A percentile compares a stretch with the other conserved stretches of the same genome.
phyloP scores from a whole-genome alignment of 768 basidiomycete species.

The Scleroderma bovista region DNA sequence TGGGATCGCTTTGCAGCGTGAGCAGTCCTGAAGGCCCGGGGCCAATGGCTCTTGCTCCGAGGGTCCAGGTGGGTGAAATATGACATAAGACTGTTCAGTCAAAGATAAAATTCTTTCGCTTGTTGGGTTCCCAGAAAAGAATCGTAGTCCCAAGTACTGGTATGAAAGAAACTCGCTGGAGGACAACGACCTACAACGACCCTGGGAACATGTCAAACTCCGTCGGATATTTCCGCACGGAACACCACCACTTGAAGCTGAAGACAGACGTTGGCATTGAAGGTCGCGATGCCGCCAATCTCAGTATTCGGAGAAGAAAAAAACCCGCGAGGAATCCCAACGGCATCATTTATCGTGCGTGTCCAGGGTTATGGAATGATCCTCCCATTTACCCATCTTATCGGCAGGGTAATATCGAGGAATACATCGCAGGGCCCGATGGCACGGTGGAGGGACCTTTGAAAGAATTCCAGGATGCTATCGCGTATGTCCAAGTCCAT shows the following conservation, averaged over 20 bases:
- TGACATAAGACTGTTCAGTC: too few relatives aligned
- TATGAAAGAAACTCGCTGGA: too few relatives aligned
- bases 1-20: too few relatives aligned
- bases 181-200: too few relatives aligned
- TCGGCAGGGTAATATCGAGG: slow-evolving; percentile 77
- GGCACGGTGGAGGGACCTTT: slow-evolving; percentile 74
- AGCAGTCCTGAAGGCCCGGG: too few relatives aligned
- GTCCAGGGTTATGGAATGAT: neutral
- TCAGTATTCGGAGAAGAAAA: slow-evolving; percentile 40
- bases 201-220: too few relatives aligned
- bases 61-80: too few relatives aligned
- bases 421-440: slow-evolving; percentile 76
- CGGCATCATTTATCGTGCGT: slow-evolving; percentile 90
- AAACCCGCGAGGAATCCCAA: slow-evolving; percentile 91
- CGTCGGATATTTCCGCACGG: neutral
- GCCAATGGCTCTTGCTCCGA: too few relatives aligned
- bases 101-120: too few relatives aligned
- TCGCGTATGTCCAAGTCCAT: slow-evolving; percentile 61
- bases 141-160: too few relatives aligned
- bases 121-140: too few relatives aligned
- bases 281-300: slow-evolving; percentile 16
- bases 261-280: neutral
- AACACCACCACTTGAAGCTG: neutral
- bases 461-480: slow-evolving; percentile 82
- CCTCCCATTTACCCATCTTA: neutral